Evolutionary conservation across 1,139 yeast species (phyloP).

Genomic region (Taphrina confusa): DNA sequence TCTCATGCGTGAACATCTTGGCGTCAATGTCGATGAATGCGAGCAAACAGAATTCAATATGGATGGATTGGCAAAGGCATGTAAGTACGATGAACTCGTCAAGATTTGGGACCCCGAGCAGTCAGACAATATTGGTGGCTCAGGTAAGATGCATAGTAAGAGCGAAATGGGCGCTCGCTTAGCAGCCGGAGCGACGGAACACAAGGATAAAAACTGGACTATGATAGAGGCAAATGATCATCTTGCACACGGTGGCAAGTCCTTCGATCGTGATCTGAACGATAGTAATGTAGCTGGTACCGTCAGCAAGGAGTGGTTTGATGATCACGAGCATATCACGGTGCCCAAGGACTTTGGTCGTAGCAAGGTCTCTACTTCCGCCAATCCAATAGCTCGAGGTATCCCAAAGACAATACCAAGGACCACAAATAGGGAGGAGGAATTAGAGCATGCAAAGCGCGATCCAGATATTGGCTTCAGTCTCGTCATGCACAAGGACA

Average conservation of each 20-base stretch:
- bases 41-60: constrained; percentile 76
- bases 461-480: constrained; percentile 32
- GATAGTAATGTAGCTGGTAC: not conserved
- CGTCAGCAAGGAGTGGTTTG: constrained; percentile 19
- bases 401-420: constrained; percentile 21
- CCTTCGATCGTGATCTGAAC: constrained; percentile 2
- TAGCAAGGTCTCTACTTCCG: constrained; percentile 29
- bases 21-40: constrained; percentile 83
- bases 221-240: constrained; percentile 24
- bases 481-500: constrained; percentile 28
- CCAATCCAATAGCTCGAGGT: constrained; percentile 33
- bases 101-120: constrained; percentile 24
- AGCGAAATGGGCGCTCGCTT: constrained; percentile 15
- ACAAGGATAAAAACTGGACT: constrained; percentile 29
- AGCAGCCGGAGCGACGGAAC: constrained; percentile 20
- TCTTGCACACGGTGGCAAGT: constrained; percentile 16
- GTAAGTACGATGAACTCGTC: constrained; percentile 27
- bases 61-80: constrained; percentile 47
- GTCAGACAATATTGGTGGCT: constrained; percentile 8
- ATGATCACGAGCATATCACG: constrained; percentile 16
- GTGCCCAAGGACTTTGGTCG: constrained; percentile 26
- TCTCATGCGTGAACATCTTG: constrained; percentile 94
- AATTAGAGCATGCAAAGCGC: constrained; percentile 33
- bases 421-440: constrained; percentile 24
- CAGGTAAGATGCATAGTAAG: not conserved